Base-by-base conservation (phyloP, 352 stramenopile genomes). In the Globisporangium megalacanthum region DNA sequence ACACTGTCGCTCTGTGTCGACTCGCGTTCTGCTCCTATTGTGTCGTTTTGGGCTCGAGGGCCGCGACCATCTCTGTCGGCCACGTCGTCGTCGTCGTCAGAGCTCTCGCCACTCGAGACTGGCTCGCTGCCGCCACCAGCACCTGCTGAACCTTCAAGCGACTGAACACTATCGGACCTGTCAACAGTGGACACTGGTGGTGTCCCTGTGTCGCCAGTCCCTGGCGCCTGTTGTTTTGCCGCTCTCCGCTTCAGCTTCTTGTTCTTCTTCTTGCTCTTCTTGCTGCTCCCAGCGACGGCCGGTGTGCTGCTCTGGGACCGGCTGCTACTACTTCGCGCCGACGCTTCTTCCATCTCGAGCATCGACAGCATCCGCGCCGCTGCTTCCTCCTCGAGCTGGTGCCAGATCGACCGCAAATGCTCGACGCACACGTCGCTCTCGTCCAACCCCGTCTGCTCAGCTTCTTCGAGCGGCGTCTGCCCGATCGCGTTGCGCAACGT, bases 381-480 rank as follows among this genome's bases (percentile, higher is more conserved):
- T 1, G 82, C 83, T 58, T 94, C 81, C 54, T 94, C 81, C 64
- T 94, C 83, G 14, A 94, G 58, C 14, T 74, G 65, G 17, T 74
- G 72, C 83, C 83, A 94, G 29, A 88, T 82, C 11, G 58, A 62
- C 15, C 73, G 77, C 47, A 94, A 46, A 22, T 86, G 70, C 8
- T 73, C 67, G 3, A 92, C 74, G 57, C 83, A 94, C 33, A 65
- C 51, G 15, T 70, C 71, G 44, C 79, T 91, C 50, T 79, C 70
- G 15, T 64, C 56, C 33, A 89, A 57, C 6, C 83, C 81, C 10
- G 80, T 88, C 15, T 79, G 66, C 42, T 89, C 75, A 6, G 83
- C 83, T 61, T 94, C 83, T 68, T 94, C 83, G 5, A 94, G 56
- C 20, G 83, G 74, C 8, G 83, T 94, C 65, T 94, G 81, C 33